These are phyloP conservation scores for Tricholoma furcatifolium DNA, from an alignment of 768 basidiomycete genomes.

Conservation along the genomic window DNA sequence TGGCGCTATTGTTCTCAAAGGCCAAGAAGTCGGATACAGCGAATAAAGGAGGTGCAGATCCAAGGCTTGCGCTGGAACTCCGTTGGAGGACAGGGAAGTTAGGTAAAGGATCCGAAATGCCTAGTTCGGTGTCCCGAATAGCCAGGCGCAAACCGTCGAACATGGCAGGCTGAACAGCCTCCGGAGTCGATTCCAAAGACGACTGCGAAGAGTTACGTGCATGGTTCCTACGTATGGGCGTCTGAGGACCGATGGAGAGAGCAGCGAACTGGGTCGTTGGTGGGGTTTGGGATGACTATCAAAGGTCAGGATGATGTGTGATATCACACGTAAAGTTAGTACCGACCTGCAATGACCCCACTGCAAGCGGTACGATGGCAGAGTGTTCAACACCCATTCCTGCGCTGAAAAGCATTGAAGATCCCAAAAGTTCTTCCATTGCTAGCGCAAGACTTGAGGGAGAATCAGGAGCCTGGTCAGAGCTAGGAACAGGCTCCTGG, in stretches of 20 bases:
- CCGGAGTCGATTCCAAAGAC: slow-evolving; percentile 60
- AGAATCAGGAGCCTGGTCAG: slow-evolving; percentile 32
- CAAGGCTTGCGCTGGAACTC: slow-evolving; percentile 6
- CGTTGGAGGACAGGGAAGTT: slow-evolving; percentile 8
- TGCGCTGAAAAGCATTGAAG: slow-evolving; percentile 32
- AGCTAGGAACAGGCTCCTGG: slow-evolving; percentile 38
- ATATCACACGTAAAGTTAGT: slow-evolving; percentile 8
- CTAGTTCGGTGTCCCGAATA: slow-evolving; percentile 26
- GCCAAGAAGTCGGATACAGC: slow-evolving; percentile 13
- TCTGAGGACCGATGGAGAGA: slow-evolving; percentile 55
- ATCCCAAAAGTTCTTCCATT: slow-evolving; percentile 15
- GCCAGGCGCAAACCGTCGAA: slow-evolving; percentile 39
- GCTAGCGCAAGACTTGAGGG: slow-evolving; percentile 17
- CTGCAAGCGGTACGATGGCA: slow-evolving; percentile 29
- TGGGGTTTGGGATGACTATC: slow-evolving; percentile 23
- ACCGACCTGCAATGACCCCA: slow-evolving; percentile 38
- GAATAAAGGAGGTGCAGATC: slow-evolving; percentile 13
- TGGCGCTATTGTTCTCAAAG: slow-evolving; percentile 16
- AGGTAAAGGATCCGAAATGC: slow-evolving; percentile 3
- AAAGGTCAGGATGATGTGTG: slow-evolving; percentile 12
- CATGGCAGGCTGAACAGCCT: slow-evolving; percentile 31
- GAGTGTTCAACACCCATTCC: slow-evolving; percentile 40
- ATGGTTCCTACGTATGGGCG: slow-evolving; percentile 42
- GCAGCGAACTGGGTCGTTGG: slow-evolving; percentile 49
- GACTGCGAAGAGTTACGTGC: slow-evolving; percentile 48